Percentiles rank a stretch among this genome's conserved stretches.
phyloP scores from a whole-genome alignment of 75 land plant species.

The Picea glauca region DNA sequence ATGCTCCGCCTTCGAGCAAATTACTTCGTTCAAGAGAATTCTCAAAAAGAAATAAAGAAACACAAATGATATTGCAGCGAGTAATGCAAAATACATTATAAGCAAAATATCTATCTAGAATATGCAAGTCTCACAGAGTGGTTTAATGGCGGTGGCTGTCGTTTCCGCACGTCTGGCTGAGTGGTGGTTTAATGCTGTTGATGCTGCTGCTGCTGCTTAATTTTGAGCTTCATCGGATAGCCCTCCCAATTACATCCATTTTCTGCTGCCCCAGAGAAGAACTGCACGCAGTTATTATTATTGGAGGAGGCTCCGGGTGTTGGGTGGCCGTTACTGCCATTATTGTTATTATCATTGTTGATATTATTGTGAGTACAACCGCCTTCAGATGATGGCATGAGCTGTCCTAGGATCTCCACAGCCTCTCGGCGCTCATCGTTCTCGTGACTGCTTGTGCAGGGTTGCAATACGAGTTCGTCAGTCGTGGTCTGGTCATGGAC shows the following conservation, averaged over 20 bases:
- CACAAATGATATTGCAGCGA: neutral
- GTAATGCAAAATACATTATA: too few relatives aligned
- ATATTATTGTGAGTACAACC: neutral
- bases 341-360: slow-evolving; percentile 1
- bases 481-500: neutral
- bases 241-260: slow-evolving; percentile 7
- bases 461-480: neutral
- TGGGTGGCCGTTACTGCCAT: neutral
- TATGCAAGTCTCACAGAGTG: too few relatives aligned
- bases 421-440: slow-evolving; percentile 1
- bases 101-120: too few relatives aligned
- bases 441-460: slow-evolving; percentile 4
- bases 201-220: slow-evolving; percentile 5
- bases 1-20: neutral
- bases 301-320: neutral
- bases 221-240: slow-evolving; percentile 8
- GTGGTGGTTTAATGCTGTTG: neutral
- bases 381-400: slow-evolving; percentile 6
- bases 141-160: too few relatives aligned
- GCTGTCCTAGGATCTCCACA: slow-evolving; percentile 4
- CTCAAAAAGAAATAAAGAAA: slow-evolving; percentile 4
- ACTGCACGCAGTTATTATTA: neutral
- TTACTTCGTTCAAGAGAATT: neutral
- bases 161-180: neutral
- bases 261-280: neutral